phyloP scores from a whole-genome alignment of 116 monocot species.

The Phalaenopsis hybrid region DNA sequence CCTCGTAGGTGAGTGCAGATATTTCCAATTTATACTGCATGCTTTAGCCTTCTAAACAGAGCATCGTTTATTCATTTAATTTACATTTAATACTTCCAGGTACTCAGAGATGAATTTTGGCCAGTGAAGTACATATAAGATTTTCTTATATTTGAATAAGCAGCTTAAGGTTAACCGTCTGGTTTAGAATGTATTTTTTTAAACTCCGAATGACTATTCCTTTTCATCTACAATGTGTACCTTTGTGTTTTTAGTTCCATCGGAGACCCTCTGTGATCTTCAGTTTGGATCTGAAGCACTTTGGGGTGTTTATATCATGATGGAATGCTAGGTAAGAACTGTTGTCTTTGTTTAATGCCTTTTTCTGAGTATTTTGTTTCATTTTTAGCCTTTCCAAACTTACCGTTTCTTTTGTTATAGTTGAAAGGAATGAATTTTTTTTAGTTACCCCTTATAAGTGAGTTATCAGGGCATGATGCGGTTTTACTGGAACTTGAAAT shows the following conservation, averaged over 20 bases:
- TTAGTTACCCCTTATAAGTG: neutral
- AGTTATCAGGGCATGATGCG: neutral
- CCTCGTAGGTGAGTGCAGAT: slow-evolving; percentile 63
- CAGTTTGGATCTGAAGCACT: slow-evolving; percentile 36
- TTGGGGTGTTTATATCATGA: slow-evolving; percentile 29
- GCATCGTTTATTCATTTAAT: neutral
- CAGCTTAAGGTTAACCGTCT: slow-evolving; percentile 31
- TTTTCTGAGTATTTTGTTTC: neutral
- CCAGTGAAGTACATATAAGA: slow-evolving; percentile 43
- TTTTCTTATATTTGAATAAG: slow-evolving; percentile 44
- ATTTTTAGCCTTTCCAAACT: neutral
- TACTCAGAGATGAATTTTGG: slow-evolving; percentile 97
- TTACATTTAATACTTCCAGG: slow-evolving; percentile 23
- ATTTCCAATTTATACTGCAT: neutral
- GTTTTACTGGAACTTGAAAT: neutral
- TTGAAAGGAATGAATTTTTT: neutral
- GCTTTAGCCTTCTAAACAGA: neutral
- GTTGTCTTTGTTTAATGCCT: neutral
- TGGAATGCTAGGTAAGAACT: slow-evolving; percentile 22
- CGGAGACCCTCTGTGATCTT: slow-evolving; percentile 39
- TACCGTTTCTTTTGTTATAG: neutral
- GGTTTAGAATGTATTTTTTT: neutral
- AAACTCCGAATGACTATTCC: neutral
- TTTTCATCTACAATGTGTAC: neutral
- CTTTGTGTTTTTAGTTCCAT: slow-evolving; percentile 19